Percentiles rank a stretch among this genome's conserved stretches.
phyloP scores from a whole-genome alignment of 306 rosid species.

The Corylus avellana region DNA sequence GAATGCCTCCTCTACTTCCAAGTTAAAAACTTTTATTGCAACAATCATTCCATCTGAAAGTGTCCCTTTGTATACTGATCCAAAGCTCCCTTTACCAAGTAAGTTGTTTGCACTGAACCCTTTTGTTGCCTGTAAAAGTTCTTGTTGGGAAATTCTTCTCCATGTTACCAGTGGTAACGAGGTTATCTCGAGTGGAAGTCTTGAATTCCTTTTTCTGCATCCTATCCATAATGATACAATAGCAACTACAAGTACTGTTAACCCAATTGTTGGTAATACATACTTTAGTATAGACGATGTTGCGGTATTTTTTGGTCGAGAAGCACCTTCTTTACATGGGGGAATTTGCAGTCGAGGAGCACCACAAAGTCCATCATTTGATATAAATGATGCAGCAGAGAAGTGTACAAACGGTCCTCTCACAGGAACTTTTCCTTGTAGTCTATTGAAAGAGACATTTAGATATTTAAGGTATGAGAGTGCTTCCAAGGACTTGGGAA shows the following conservation, averaged over 20 bases:
- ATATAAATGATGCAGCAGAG: conserved; percentile 31
- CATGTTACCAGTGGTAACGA: conserved; percentile 1
- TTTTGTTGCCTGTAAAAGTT: conserved; percentile 25
- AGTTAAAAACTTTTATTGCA: conserved; percentile 32
- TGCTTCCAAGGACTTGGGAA: conserved; percentile 16
- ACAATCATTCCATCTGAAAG: conserved; percentile 22
- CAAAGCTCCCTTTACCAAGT: conserved; percentile 29
- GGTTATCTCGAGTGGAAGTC: neutral
- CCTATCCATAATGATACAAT: neutral
- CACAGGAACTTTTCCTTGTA: conserved; percentile 41
- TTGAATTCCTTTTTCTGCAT: neutral
- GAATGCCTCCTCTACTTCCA: conserved; percentile 8
- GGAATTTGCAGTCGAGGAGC: conserved; percentile 20
- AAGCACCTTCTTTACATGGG: conserved; percentile 20
- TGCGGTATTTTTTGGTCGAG: neutral
- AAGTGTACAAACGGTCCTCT: conserved; percentile 29
- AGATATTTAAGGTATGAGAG: neutral
- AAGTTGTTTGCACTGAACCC: conserved; percentile 20
- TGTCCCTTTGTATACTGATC: conserved; percentile 28
- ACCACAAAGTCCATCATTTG: conserved; percentile 38
- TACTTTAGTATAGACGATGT: conserved; percentile 1
- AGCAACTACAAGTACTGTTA: neutral
- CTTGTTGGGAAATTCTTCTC: conserved; percentile 28
- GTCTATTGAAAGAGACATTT: conserved; percentile 7
- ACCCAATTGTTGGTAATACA: conserved; percentile 21